Evolutionary conservation across 148 eudicot species (phyloP).

Genomic region (Diospyros kaki): DNA sequence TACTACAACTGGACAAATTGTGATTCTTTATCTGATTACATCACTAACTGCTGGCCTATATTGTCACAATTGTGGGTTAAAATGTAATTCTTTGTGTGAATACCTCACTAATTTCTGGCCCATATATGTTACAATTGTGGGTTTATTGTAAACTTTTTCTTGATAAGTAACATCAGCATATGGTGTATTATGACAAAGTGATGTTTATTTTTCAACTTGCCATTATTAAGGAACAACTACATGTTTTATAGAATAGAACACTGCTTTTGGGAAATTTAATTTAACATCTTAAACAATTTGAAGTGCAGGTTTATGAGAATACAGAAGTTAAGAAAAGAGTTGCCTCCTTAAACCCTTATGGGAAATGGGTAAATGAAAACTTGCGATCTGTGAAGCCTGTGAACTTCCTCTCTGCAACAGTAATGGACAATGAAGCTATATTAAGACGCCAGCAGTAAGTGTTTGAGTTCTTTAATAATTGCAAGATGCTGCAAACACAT

Average conservation of each 20-base stretch:
- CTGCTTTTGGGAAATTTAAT: neutral
- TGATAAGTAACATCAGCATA: neutral
- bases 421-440: slow-evolving; percentile 76
- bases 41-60: too few relatives aligned
- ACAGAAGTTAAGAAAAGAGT: slow-evolving; percentile 93
- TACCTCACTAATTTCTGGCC: neutral
- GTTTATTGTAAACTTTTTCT: neutral
- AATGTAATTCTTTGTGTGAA: neutral
- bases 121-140: neutral
- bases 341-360: slow-evolving; percentile 79
- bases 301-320: slow-evolving; percentile 84
- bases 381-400: slow-evolving; percentile 65
- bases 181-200: neutral
- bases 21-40: too few relatives aligned
- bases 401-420: slow-evolving; percentile 66
- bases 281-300: slow-evolving; percentile 2
- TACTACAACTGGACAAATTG: too few relatives aligned
- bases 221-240: neutral
- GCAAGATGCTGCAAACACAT: slow-evolving; percentile 1
- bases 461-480: slow-evolving; percentile 13
- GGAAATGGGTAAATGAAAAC: slow-evolving; percentile 83
- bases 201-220: neutral
- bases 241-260: neutral
- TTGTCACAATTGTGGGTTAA: neutral
- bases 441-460: slow-evolving; percentile 90